These are phyloP conservation scores for Camelina hispida DNA, from an alignment of 345 rosid genomes.

Conservation along the genomic window DNA sequence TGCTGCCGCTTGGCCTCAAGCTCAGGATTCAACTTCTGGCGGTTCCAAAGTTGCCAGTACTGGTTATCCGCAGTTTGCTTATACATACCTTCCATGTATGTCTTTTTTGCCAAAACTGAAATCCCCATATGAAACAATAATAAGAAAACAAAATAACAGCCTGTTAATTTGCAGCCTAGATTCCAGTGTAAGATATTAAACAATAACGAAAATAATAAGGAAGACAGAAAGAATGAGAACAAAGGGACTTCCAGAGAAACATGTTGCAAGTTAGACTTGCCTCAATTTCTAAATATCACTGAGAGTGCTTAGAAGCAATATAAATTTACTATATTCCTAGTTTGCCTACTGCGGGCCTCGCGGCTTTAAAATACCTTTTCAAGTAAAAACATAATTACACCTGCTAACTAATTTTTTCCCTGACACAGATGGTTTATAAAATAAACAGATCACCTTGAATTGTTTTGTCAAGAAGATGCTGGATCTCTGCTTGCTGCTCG, in stretches of 20 bases:
- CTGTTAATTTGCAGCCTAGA: slow-evolving; percentile 27
- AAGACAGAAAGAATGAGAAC: neutral
- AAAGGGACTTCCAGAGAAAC: slow-evolving; percentile 22
- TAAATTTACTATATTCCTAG: slow-evolving; percentile 1
- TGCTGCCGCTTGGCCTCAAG: slow-evolving; percentile 76
- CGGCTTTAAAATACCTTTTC: slow-evolving; percentile 8
- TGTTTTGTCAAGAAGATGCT: slow-evolving; percentile 79
- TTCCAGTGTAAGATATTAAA: slow-evolving; percentile 29
- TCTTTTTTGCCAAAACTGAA: slow-evolving; percentile 83
- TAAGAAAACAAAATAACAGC: slow-evolving; percentile 21
- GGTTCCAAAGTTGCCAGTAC: slow-evolving; percentile 92
- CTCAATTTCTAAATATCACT: slow-evolving; percentile 29
- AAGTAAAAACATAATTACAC: neutral
- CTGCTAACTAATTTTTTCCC: neutral
- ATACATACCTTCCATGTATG: slow-evolving; percentile 72
- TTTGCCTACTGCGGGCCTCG: neutral
- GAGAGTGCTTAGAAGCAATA: slow-evolving; percentile 15
- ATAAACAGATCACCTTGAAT: slow-evolving; percentile 68
- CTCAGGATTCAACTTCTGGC: slow-evolving; percentile 81
- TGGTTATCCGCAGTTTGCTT: slow-evolving; percentile 85
- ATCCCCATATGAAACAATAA: slow-evolving; percentile 33
- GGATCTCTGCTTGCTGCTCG: slow-evolving; percentile 61
- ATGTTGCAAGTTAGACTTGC: slow-evolving; percentile 20
- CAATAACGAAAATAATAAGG: neutral
- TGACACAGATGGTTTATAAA: slow-evolving; percentile 16